Evolutionary conservation across 441 rosid species (phyloP), one percentile per base, ranked within the genome.

Genomic region (Pelargonium cotyledonis): DNA sequence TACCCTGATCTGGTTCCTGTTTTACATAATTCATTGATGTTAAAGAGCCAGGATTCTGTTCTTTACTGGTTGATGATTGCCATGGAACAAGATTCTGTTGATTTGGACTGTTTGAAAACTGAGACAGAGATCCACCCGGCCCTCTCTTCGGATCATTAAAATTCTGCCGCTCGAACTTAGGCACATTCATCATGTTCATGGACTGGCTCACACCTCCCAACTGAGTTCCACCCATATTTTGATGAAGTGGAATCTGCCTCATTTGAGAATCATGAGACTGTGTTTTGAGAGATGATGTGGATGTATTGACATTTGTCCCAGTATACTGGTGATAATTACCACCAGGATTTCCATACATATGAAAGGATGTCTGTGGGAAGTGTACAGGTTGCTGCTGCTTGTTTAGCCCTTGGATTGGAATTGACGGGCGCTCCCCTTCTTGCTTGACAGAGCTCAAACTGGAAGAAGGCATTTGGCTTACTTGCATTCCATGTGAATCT

Each of bases 311-410:
- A 73, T 81, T 88, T 70, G 87, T 68, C 66, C 86, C 89, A 49
- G 94, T 78, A 78, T 81, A 86, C 43, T 84, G 79, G 68, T 80
- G 88, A 82, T 78, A 80, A 78, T 66, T 85, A 70, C 72, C 79
- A 61, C 84, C 70, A 67, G 76, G 79, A 65, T 76, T 79, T 65
- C 86, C 89, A 72, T 87, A 82, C 86, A 83, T 80, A 31, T 89
- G 77, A 79, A 84, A 82, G 67, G 95, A 80, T 23, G 82, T 77
- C 67, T 82, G 88, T 72, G 89, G 81, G 72, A 82, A 87, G 73
- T 88, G 92, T 77, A 84, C 62, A 75, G 85, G 92, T 57, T 86
- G 96, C 68, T 81, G 89, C 61, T 81, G 89, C 80, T 84, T 85
- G 80, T 68, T 81, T 72, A 83, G 85, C 61, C 85, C 91, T 80